Evolutionary conservation across 345 rosid species (phyloP), one percentile per base, ranked within the genome.

Genomic region (Cardamine resedifolia): DNA sequence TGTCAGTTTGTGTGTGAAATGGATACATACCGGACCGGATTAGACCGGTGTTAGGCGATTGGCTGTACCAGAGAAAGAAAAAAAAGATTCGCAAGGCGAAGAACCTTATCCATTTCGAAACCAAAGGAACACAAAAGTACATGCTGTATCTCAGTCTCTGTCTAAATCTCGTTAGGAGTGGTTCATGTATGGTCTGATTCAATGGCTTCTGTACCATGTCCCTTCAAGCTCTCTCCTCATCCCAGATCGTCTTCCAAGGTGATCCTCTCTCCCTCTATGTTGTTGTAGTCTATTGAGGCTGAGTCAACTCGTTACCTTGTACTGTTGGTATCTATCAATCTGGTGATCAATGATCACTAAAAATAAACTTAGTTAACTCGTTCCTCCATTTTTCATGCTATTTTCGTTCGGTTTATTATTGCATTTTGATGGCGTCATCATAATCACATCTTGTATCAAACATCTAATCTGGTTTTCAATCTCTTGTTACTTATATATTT

Each of bases 181-280:
- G 34, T 31, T 31, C 34, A 31, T 31, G 34, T 31, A 10, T 31
- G 34, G 6, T 27, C 6, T 27, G 49, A 68, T 6, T 12, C 18
- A 64, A 79, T 79, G 82, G 81, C 81, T 55, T 73, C 73, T n/a
- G n/a, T 18, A 44, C 66, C 79, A 59, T 66, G 72, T 64, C 38
- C 55, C 18, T 70, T 65, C 75, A 70, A 77, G 64, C 77, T 77
- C 67, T 64, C 72, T 72, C 2, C 33, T 24, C 56, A 64, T 64
- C 49, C 15, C 41, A 50, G 24, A 49, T 69, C 80, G 39, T 66
- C 77, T 61, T 65, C 58, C 72, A 59, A 77, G 64, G 83, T 81
- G 47, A 34, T 3, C 23, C 30, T 10, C 39, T 71, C 65, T 71
- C 57, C 50, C 20, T 71, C 27, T 57, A 28, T 27, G 6, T 8